phyloP scores from a whole-genome alignment of 768 basidiomycete species.

The Lanmaoa rubissima region DNA sequence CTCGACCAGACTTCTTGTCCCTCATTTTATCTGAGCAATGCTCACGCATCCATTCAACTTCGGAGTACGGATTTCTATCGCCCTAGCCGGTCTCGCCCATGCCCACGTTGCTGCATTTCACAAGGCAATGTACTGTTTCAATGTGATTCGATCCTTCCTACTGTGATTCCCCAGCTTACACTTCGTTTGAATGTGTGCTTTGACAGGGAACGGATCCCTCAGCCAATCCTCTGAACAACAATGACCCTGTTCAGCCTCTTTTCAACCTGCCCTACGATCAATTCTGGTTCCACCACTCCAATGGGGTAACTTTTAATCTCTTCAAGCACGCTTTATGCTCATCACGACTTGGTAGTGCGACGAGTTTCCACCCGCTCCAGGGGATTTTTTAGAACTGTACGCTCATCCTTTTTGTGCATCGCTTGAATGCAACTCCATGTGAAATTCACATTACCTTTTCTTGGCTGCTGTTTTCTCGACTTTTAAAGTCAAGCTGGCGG shows the following conservation, averaged over 20 bases:
- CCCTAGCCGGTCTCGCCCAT: slow-evolving; percentile 9
- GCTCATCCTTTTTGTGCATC: not conserved
- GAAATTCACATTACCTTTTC: not conserved
- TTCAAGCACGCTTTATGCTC: not conserved
- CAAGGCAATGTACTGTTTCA: not conserved
- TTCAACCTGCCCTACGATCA: no score
- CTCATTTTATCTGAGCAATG: slow-evolving; percentile 2
- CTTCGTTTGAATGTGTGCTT: not conserved
- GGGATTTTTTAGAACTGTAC: slow-evolving; percentile 7
- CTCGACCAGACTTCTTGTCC: not conserved
- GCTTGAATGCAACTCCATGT: not conserved
- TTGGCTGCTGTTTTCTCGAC: not conserved
- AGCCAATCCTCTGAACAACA: no score
- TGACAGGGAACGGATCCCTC: no score
- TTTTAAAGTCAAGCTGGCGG: no score
- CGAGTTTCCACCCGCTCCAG: not conserved
- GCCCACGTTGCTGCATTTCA: not conserved
- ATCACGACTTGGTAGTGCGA: slow-evolving; percentile 2
- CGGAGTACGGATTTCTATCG: slow-evolving; percentile 6
- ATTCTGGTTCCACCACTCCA: not conserved
- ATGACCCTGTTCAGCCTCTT: no score
- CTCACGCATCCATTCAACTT: not conserved
- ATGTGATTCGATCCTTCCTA: slow-evolving; percentile 5
- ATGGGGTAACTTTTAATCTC: slow-evolving; percentile 3
- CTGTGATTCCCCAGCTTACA: not conserved